Evolutionary conservation across 306 rosid species (phyloP).

Genomic region (Malus asiatica): DNA sequence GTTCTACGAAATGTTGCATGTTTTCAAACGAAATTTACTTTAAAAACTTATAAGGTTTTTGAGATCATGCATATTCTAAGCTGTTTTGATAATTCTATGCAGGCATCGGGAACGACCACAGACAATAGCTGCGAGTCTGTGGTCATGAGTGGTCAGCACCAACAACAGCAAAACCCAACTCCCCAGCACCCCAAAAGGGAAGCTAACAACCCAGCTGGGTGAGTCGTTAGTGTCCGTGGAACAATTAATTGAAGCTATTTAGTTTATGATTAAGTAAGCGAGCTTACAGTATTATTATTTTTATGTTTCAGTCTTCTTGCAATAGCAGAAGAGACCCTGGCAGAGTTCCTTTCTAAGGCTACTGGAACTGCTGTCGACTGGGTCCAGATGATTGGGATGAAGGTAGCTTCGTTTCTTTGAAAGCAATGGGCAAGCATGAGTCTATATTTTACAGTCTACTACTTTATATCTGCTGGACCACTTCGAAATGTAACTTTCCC

Average conservation of each 20-base stretch:
- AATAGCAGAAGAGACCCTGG: slow-evolving; percentile 99
- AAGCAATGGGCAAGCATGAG: not conserved
- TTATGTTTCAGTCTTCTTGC: slow-evolving; percentile 63
- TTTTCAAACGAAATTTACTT: no score
- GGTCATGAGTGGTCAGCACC: slow-evolving; percentile 98
- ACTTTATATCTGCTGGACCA: not conserved
- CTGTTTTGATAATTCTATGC: not conserved
- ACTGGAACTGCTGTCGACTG: slow-evolving; percentile 99
- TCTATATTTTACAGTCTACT: not conserved
- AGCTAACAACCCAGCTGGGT: slow-evolving; percentile 99
- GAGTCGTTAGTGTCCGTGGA: not conserved
- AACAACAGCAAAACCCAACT: slow-evolving; percentile 92
- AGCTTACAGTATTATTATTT: not conserved
- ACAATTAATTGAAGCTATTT: not conserved
- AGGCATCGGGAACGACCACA: slow-evolving; percentile 86
- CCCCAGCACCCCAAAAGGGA: slow-evolving; percentile 90
- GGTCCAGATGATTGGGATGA: slow-evolving; percentile 99
- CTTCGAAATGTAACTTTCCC: not conserved
- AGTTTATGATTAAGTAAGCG: not conserved
- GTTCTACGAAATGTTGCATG: not conserved
- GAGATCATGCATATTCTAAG: not conserved
- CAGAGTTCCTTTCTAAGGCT: slow-evolving; percentile 99
- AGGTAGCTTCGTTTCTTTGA: slow-evolving; percentile 33
- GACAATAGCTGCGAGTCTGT: slow-evolving; percentile 99
- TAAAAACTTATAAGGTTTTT: not conserved